These are phyloP conservation scores for Ganoderma meredithae DNA, from an alignment of 1,284 basidiomycete species.

Conservation along the genomic window DNA sequence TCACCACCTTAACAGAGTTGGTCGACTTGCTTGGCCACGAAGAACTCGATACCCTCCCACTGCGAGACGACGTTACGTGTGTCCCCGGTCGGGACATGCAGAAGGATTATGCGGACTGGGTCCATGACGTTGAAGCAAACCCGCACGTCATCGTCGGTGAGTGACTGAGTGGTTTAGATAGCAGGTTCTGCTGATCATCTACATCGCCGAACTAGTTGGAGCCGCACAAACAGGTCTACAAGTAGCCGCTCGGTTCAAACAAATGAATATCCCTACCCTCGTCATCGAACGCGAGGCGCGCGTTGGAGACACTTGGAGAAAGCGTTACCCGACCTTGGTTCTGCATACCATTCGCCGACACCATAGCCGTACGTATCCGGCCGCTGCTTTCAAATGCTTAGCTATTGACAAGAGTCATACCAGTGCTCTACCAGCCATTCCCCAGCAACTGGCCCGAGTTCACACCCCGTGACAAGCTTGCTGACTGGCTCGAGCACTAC, in stretches of 20 bases:
- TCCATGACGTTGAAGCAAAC: conserved; percentile 31
- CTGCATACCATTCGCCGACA: conserved; percentile 52
- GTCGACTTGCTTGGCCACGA: conserved; percentile 43
- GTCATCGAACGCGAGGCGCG: conserved; percentile 54
- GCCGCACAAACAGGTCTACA: conserved; percentile 62
- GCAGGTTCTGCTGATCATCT: background rate
- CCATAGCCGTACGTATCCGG: conserved; percentile 42
- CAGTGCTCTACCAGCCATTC: conserved; percentile 48
- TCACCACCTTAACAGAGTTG: conserved; percentile 39
- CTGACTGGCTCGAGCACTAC: conserved; percentile 72
- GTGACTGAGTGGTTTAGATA: background rate
- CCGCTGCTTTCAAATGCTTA: background rate
- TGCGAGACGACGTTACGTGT: conserved; percentile 25
- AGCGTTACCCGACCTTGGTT: conserved; percentile 56
- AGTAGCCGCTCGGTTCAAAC: conserved; percentile 57
- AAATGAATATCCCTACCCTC: conserved; percentile 56
- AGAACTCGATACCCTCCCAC: conserved; percentile 31
- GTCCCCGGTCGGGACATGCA: conserved; percentile 22
- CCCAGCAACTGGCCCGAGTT: conserved; percentile 42
- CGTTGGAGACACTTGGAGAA: conserved; percentile 63
- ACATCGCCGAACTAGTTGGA: conserved; percentile 47
- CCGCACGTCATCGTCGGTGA: conserved; percentile 19
- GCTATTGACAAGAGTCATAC: background rate
- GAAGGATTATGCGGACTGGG: conserved; percentile 28
- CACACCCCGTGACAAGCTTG: conserved; percentile 50